A percentile compares a stretch with the other conserved stretches of the same genome.
Conservation (phyloP, 2,329 filamentous ascomycete genomes). For the Penicillium palitans region DNA sequence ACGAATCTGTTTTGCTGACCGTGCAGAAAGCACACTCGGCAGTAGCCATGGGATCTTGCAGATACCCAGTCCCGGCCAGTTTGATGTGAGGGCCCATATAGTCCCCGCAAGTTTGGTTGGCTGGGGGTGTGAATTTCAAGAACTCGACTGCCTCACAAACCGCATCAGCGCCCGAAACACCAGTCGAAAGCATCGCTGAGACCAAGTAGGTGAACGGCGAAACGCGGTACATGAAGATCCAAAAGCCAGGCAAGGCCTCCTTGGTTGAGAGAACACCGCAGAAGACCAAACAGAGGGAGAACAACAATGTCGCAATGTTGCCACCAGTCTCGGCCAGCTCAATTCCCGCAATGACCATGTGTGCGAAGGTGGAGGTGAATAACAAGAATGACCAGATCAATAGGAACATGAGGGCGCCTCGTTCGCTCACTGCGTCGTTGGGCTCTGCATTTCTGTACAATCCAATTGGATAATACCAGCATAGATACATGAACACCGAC, state of each 20-base stretch:
- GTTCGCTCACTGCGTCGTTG: constrained; percentile 42
- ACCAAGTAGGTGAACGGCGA: constrained; percentile 7
- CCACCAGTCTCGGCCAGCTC: constrained; percentile 72
- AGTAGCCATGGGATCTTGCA: constrained; percentile 1
- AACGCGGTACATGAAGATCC: constrained; percentile 13
- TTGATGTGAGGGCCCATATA: constrained; percentile 6
- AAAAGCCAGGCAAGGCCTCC: constrained; percentile 6
- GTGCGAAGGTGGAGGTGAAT: constrained; percentile 70
- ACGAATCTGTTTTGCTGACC: constrained; percentile 6
- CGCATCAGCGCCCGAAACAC: not conserved
- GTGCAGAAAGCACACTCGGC: constrained; percentile 8
- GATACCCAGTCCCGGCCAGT: not conserved
- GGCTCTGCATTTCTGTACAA: constrained; percentile 45
- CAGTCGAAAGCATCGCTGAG: constrained; percentile 5
- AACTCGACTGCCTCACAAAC: constrained; percentile 4
- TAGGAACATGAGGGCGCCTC: constrained; percentile 66
- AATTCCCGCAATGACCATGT: constrained; percentile 71
- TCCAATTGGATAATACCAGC: constrained; percentile 67
- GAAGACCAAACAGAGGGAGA: constrained; percentile 73
- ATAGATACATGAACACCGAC: constrained; percentile 68
- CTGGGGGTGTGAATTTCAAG: constrained; percentile 5
- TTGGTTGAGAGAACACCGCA: constrained; percentile 40
- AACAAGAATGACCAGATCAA: constrained; percentile 67
- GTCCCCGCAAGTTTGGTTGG: constrained; percentile 11
- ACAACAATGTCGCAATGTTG: constrained; percentile 73